Base-by-base conservation (phyloP, 331 rosid species). In the Stylosanthes scabra region DNA sequence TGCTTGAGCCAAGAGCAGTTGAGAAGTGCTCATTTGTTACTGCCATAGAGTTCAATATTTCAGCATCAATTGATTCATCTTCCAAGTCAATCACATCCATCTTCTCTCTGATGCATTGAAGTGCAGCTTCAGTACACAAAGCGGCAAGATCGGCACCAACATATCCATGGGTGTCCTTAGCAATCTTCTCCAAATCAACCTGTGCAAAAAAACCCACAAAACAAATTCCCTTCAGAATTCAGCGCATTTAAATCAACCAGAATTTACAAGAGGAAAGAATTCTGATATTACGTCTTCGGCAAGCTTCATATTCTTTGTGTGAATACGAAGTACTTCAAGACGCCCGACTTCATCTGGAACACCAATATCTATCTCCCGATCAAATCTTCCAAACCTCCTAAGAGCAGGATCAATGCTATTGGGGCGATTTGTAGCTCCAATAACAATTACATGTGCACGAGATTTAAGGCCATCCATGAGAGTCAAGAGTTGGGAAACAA, bases 71-170 rank as follows among this genome's bases (percentile, higher is more conserved):
- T 55, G 91, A 37, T 73, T 93, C 98, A 80, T 93, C 98, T 85
- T 93, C 98, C 74, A 93, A 80, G 79, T 93, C 97, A 63, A 93
- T 93, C 58, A 93, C 98, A 76, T 93, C 97, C 98, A 93, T 93
- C 83, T 93, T 93, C 81, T 93, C 98, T 59, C 98, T 88, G 58
- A 93, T 93, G 78, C 98, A 93, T 62, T 93, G 98, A 74, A 93
- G 98, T 52, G 98, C 98, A 59, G 98, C 97, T 84, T 93, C 98
- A 54, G 97, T 93, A 79, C 98, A 93, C 79, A 93, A 81, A 66
- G 98, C 98, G 49, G 98, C 98, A 25, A 93, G 79, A 84, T 93
- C 98, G 41, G 97, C 98, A 75, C 98, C 98, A 67, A 93, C 98
- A 81, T 93, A 93, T 16, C 98, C 97, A 73, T 93, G 98, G 0